Conservation (phyloP, 805 yeast species). For the Metschnikowia lochheadii region DNA sequence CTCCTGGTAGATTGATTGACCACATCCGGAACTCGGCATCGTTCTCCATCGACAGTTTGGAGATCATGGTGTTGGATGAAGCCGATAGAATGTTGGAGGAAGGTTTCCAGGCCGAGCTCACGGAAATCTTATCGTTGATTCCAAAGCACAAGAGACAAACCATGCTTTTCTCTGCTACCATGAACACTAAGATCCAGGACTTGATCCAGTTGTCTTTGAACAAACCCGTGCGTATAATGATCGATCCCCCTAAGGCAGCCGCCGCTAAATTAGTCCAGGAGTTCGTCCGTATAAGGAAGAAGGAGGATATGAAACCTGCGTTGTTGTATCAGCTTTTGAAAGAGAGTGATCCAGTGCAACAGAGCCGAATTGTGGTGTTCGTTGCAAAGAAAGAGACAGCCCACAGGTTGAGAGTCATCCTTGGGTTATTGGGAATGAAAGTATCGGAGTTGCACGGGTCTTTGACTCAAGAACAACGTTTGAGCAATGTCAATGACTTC, state of each 20-base stretch:
- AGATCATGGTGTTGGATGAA: constrained; percentile 90
- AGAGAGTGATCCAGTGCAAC: constrained; percentile 57
- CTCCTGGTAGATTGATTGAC: constrained; percentile 98
- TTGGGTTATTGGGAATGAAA: constrained; percentile 71
- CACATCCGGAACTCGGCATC: constrained; percentile 94
- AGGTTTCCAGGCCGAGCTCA: constrained; percentile 93
- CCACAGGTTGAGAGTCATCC: constrained; percentile 71
- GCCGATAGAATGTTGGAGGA: constrained; percentile 99
- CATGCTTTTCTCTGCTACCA: constrained; percentile 91
- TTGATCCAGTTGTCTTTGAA: constrained; percentile 82
- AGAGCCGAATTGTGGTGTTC: constrained; percentile 79
- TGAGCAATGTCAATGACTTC: constrained; percentile 76
- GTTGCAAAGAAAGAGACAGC: constrained; percentile 91
- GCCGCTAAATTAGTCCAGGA: constrained; percentile 90
- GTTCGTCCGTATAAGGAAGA: constrained; percentile 89
- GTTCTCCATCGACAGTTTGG: constrained; percentile 85
- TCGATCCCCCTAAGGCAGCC: constrained; percentile 93
- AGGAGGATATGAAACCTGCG: constrained; percentile 81
- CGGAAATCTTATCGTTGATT: constrained; percentile 80
- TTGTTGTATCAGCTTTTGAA: constrained; percentile 68
- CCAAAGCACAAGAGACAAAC: constrained; percentile 90
- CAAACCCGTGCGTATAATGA: constrained; percentile 91
- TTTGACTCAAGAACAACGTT: constrained; percentile 87
- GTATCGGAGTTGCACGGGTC: constrained; percentile 84
- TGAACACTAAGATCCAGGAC: constrained; percentile 89